Evolutionary conservation across 805 yeast species (phyloP).

Genomic region (Yarrowia yakushimensis): DNA sequence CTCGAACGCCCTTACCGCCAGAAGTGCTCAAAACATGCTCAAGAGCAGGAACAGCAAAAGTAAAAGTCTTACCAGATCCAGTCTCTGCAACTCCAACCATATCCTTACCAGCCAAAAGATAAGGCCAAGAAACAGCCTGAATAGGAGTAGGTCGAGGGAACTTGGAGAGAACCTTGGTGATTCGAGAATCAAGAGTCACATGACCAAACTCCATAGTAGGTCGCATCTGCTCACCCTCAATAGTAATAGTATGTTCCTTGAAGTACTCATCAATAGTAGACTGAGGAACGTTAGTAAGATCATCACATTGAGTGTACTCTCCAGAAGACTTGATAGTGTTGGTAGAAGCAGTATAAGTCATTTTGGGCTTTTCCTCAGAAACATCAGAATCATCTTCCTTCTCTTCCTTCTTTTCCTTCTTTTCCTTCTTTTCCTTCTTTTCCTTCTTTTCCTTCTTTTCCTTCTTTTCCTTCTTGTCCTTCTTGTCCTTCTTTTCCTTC

Average conservation of each 20-base stretch:
- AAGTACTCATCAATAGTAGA: conserved; percentile 59
- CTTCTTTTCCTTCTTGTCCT: conserved; percentile 34
- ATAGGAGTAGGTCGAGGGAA: conserved; percentile 94
- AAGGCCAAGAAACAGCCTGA: conserved; percentile 95
- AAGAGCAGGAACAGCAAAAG: conserved; percentile 96
- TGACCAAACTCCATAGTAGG: conserved; percentile 71
- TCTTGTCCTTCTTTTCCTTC: conserved; percentile 34
- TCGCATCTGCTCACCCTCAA: conserved; percentile 67
- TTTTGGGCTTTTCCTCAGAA: conserved; percentile 36
- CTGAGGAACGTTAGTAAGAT: conserved; percentile 9
- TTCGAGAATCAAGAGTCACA: conserved; percentile 52
- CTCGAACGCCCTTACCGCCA: conserved; percentile 53
- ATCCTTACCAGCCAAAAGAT: conserved; percentile 68
- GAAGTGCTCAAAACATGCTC: conserved; percentile 50
- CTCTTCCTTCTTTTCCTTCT: conserved; percentile 35
- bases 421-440: conserved; percentile 41
- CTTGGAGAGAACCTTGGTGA: conserved; percentile 58
- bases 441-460: conserved; percentile 38
- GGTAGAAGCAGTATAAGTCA: conserved; percentile 36
- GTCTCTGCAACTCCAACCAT: conserved; percentile 98
- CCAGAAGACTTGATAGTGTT: not conserved
- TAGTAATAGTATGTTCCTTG: conserved; percentile 67
- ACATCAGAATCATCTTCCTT: conserved; percentile 18
- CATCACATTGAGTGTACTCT: conserved; percentile 4
- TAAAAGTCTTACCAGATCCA: conserved; percentile 96